phyloP scores from a whole-genome alignment of 2,329 filamentous ascomycete genomes.

The Macrophomina phaseolina region DNA sequence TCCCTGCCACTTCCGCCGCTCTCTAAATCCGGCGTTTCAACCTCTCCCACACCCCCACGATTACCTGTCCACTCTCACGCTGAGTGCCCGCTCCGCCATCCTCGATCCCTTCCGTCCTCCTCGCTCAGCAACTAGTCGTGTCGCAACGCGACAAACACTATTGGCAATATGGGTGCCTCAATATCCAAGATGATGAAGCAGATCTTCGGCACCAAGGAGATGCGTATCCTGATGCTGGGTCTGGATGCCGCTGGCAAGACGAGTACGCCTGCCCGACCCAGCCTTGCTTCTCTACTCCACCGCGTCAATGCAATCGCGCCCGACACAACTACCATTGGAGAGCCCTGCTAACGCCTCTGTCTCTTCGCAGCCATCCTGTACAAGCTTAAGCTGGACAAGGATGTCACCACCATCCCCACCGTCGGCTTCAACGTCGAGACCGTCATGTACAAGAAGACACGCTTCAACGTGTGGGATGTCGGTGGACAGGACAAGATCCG shows the following conservation, averaged over 20 bases:
- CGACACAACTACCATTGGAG: constrained; percentile 6
- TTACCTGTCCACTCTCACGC: constrained; percentile 12
- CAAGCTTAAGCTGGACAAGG: constrained; percentile 99
- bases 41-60: constrained; percentile 20
- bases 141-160: constrained; percentile 19
- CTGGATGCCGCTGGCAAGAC: constrained; percentile 98
- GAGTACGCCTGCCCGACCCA: constrained; percentile 53
- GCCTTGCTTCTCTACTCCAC: constrained; percentile 12
- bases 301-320: constrained; percentile 8
- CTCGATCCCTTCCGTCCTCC: constrained; percentile 11
- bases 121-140: neutral
- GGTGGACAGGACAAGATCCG: constrained; percentile 99
- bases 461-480: constrained; percentile 99
- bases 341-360: constrained; percentile 6
- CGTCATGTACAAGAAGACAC: constrained; percentile 99
- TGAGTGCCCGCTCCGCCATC: neutral
- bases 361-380: constrained; percentile 77
- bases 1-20: constrained; percentile 22
- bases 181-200: constrained; percentile 97
- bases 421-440: constrained; percentile 99
- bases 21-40: constrained; percentile 26
- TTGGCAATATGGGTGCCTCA: constrained; percentile 80
- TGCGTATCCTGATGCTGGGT: constrained; percentile 96
- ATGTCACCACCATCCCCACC: constrained; percentile 98
- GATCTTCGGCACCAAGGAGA: constrained; percentile 99